phyloP scores from a whole-genome alignment of 1,284 basidiomycete genomes.

The Dichomitus squalens region DNA sequence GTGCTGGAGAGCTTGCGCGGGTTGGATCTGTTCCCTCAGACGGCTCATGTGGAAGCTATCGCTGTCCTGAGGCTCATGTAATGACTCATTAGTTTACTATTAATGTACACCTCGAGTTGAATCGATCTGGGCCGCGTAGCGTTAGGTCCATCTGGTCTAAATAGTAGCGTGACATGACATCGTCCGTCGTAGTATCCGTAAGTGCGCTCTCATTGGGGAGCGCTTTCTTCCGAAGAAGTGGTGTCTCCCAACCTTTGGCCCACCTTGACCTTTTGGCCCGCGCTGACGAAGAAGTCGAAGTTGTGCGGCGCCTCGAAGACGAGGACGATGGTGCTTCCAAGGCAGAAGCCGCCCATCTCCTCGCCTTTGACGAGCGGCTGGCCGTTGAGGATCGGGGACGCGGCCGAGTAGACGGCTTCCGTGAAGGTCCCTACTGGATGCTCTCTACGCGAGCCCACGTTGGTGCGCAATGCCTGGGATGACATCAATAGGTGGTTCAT shows the following conservation, averaged over 20 bases:
- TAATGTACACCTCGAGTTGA: conserved; percentile 15
- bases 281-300: conserved; percentile 82
- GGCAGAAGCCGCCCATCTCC: conserved; percentile 97
- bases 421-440: conserved; percentile 89
- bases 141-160: conserved; percentile 1
- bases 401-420: conserved; percentile 88
- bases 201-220: not conserved
- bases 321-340: conserved; percentile 95
- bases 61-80: conserved; percentile 59
- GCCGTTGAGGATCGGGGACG: conserved; percentile 81
- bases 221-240: conserved; percentile 5
- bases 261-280: conserved; percentile 88
- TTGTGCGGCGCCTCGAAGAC: conserved; percentile 93
- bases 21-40: conserved; percentile 93
- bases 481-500: not conserved
- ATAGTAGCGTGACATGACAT: not conserved
- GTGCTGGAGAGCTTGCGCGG: conserved; percentile 80
- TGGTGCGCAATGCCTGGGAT: conserved; percentile 76
- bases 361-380: conserved; percentile 88
- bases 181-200: not conserved
- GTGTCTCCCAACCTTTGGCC: conserved; percentile 77
- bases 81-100: conserved; percentile 8
- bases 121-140: conserved; percentile 1
- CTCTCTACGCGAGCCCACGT: conserved; percentile 61
- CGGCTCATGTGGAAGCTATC: conserved; percentile 87